Base-by-base conservation (phyloP, 495 filamentous ascomycete genomes). In the Trichoderma erinaceum region DNA sequence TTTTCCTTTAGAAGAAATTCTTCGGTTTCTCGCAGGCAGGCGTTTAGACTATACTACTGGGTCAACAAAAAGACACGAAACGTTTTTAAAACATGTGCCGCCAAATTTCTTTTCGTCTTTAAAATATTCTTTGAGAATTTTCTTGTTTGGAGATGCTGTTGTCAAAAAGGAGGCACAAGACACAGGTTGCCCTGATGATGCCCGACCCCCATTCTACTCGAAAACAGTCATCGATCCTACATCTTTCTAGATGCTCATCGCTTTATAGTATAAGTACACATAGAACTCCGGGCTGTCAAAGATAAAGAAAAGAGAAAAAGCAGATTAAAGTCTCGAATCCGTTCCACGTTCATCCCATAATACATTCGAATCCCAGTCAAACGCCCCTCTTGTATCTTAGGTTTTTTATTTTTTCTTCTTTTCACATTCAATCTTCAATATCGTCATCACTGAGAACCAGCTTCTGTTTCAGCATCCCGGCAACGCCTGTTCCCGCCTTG, bases 371-470 rank as follows among this genome's bases (percentile, higher is more conserved):
- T 56, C 50, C 43, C 18, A 25, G 56, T 16, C 4, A 61, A 29
- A 35, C 56, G 56, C 56, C 56, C 15, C 44, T 38, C 35, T 7
- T 10, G 7, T 7, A 38, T 38, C 5, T 38, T 38, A n/a, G n/a
- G n/a, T 5, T 38, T 38, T 10, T 38, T 38, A 0, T 21, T 10
- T 10, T 5, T 23, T 23, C 35, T 56, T 16, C 4, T 23, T 16
- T 15, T 18, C 63, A 4, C 35, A 18, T 21, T 65, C 89, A 86
- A 79, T 97, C 94, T 77, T 93, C 92, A 77, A 99, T 98, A 83
- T 99, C 95, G 82, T 99, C 95, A 75, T 98, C 94, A 73, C 89
- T 92, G 56, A 98, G 79, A 66, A 93, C 85, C 68, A 96, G 75
- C 65, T 87, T 88, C 76, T 88, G 85, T 58, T 85, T 81, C 67